These are phyloP conservation scores for Triticum turgidum DNA, from an alignment of 176 grass and related monocot genomes.

Conservation along the genomic window DNA sequence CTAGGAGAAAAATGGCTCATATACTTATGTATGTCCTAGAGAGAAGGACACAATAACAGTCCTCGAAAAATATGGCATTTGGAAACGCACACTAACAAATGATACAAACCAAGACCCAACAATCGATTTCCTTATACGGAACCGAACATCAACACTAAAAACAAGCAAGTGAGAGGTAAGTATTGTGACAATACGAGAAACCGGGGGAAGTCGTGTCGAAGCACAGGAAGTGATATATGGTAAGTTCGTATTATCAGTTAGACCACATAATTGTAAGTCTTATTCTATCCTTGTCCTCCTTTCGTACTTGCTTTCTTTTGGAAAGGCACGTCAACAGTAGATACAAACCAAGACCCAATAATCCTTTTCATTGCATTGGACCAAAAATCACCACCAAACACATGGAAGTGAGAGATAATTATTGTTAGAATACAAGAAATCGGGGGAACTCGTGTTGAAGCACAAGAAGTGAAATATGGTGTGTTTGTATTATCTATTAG, in stretches of 20 bases:
- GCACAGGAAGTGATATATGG: background rate
- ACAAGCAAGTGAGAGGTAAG: background rate
- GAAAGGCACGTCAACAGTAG: too few relatives aligned
- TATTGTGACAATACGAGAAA: background rate
- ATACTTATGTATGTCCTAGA: conserved; percentile 50
- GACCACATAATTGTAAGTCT: too few relatives aligned
- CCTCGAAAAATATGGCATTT: conserved; percentile 18
- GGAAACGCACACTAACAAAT: conserved; percentile 32
- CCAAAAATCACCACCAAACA: too few relatives aligned
- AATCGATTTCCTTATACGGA: conserved; percentile 40
- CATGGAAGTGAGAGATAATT: too few relatives aligned
- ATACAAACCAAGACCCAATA: too few relatives aligned
- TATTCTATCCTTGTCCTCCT: background rate
- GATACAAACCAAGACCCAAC: conserved; percentile 31
- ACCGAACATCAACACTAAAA: background rate
- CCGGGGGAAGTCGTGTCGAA: background rate
- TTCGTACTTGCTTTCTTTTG: too few relatives aligned
- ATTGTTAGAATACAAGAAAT: too few relatives aligned
- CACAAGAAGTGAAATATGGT: too few relatives aligned
- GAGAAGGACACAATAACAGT: conserved; percentile 36
- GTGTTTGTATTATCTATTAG: too few relatives aligned
- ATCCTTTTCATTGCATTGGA: too few relatives aligned
- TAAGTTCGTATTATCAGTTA: background rate
- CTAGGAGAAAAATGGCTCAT: background rate
- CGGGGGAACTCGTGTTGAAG: too few relatives aligned